A percentile compares a stretch with the other conserved stretches of the same genome.
Evolutionary conservation across 306 rosid species (phyloP).

Genomic region (Quercus parvula): DNA sequence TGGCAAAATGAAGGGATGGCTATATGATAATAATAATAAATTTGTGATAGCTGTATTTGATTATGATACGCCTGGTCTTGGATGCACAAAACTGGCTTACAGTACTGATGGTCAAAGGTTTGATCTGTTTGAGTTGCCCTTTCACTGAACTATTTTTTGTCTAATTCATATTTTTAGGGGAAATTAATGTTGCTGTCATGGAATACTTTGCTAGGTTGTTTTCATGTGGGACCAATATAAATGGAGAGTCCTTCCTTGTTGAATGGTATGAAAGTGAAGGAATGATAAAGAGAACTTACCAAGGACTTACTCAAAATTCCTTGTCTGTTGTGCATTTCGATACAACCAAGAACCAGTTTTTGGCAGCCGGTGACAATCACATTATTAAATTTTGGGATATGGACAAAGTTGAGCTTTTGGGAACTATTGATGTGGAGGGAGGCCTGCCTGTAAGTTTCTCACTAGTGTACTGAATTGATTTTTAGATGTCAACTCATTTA

Average conservation of each 20-base stretch:
- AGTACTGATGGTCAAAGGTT: constrained; percentile 36
- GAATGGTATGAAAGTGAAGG: constrained; percentile 48
- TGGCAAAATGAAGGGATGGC: constrained; percentile 42
- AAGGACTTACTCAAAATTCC: constrained; percentile 34
- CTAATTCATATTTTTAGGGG: background rate
- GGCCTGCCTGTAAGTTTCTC: constrained; percentile 29
- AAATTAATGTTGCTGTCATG: background rate
- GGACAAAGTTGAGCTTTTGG: constrained; percentile 32
- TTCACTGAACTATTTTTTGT: constrained; percentile 1
- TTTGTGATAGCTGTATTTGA: background rate
- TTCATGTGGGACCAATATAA: constrained; percentile 33
- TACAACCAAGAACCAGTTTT: constrained; percentile 20
- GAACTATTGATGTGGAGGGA: constrained; percentile 20
- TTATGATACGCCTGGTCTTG: constrained; percentile 28
- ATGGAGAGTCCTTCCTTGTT: constrained; percentile 36
- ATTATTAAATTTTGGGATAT: constrained; percentile 43
- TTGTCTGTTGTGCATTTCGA: constrained; percentile 28
- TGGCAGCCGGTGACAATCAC: constrained; percentile 44
- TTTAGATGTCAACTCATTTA: constrained; percentile 6
- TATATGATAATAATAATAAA: constrained; percentile 1
- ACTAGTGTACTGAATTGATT: background rate
- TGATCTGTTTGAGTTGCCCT: background rate
- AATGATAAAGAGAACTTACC: constrained; percentile 20
- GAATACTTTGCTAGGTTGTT: constrained; percentile 31
- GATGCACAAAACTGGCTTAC: constrained; percentile 32